A percentile compares a stretch with the other conserved stretches of the same genome.
Conservation (phyloP, 768 basidiomycete genomes). For the Rhizopogon roseolus region DNA sequence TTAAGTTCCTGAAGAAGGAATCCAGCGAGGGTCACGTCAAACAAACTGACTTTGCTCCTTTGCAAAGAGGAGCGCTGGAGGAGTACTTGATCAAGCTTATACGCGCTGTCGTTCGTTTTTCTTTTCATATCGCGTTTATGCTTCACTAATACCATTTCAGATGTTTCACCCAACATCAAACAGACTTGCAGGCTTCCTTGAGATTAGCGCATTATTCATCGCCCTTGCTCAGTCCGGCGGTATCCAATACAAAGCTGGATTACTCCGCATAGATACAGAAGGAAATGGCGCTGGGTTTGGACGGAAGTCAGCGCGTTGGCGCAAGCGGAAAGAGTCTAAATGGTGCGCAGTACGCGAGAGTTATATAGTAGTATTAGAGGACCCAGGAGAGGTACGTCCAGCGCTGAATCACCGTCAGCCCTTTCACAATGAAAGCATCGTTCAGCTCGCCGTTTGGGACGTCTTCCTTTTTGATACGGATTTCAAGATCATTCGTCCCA, state of each 20-base stretch:
- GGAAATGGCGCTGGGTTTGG: conserved; percentile 55
- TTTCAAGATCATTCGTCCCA: conserved; percentile 88
- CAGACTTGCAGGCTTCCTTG: conserved; percentile 84
- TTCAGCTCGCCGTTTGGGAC: conserved; percentile 80
- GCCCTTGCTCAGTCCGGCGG: conserved; percentile 77
- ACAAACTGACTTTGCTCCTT: conserved; percentile 71
- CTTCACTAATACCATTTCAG: conserved; percentile 32
- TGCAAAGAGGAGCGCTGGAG: conserved; percentile 81
- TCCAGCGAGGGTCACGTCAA: conserved; percentile 46
- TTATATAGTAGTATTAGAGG: conserved; percentile 82
- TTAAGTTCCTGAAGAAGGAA: conserved; percentile 78
- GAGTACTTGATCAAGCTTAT: conserved; percentile 86
- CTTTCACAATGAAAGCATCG: conserved; percentile 1
- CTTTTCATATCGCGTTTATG: conserved; percentile 1
- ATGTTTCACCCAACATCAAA: conserved; percentile 96
- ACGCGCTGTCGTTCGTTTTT: conserved; percentile 70
- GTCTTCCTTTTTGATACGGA: conserved; percentile 89
- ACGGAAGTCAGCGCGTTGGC: conserved; percentile 58
- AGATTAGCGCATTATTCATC: conserved; percentile 86
- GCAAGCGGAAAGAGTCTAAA: conserved; percentile 56
- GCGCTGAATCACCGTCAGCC: neutral
- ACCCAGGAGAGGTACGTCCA: conserved; percentile 72
- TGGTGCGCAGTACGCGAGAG: conserved; percentile 95
- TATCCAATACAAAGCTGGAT: conserved; percentile 88
- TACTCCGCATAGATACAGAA: conserved; percentile 54